Percentiles rank a stretch among this genome's conserved stretches.
Evolutionary conservation across 805 yeast species (phyloP).

Genomic region (Saccharomycopsis schoenii): DNA sequence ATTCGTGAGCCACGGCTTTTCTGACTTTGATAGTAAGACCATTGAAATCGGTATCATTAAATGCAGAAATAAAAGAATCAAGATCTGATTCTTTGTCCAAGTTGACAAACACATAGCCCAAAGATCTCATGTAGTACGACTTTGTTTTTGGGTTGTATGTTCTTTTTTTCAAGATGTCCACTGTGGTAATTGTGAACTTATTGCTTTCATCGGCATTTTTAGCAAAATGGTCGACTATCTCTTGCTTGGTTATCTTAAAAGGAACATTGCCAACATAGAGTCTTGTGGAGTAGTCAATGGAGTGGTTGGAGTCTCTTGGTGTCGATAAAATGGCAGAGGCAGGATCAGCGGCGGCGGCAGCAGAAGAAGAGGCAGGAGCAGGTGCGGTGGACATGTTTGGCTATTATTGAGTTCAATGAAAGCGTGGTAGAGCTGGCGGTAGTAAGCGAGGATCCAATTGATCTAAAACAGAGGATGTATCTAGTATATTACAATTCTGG

Average conservation of each 20-base stretch:
- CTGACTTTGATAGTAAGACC: slow-evolving; percentile 40
- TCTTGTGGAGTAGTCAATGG: slow-evolving; percentile 31
- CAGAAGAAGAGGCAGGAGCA: not conserved
- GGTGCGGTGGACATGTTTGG: not conserved
- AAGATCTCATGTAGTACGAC: slow-evolving; percentile 17
- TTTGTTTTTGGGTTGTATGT: not conserved
- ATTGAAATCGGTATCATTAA: slow-evolving; percentile 35
- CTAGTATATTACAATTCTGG: not conserved
- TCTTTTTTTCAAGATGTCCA: slow-evolving; percentile 42
- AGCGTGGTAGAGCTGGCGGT: no score
- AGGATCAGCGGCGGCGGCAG: not conserved
- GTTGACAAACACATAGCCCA: slow-evolving; percentile 54
- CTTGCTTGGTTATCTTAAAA: slow-evolving; percentile 50
- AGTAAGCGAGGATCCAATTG: no score
- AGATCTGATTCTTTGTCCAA: slow-evolving; percentile 35
- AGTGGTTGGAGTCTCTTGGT: not conserved
- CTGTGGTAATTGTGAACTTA: slow-evolving; percentile 32
- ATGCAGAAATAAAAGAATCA: slow-evolving; percentile 34
- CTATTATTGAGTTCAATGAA: not conserved
- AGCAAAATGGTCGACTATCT: slow-evolving; percentile 39
- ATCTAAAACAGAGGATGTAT: not conserved
- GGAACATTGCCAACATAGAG: slow-evolving; percentile 56
- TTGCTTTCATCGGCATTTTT: no score
- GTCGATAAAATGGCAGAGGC: not conserved
- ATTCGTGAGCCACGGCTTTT: slow-evolving; percentile 36